Conservation (phyloP, 176 grass and related monocot genomes). For the Eragrostis nindensis region DNA sequence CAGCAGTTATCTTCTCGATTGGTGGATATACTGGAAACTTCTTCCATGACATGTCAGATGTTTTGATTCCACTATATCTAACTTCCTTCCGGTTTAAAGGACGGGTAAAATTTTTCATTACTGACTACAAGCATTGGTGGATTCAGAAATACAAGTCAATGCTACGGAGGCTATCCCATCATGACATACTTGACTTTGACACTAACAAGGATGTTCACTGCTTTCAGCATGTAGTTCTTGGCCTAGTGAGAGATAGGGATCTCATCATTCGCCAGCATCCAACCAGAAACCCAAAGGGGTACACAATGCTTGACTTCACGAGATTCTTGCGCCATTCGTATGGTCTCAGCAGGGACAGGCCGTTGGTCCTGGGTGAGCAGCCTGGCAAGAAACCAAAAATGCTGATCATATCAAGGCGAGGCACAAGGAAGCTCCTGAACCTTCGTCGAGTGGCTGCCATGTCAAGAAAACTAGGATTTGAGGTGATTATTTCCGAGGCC, state of each 20-base stretch:
- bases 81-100: conserved; percentile 61
- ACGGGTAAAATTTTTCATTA: conserved; percentile 53
- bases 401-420: conserved; percentile 62
- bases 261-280: conserved; percentile 56
- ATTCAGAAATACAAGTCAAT: conserved; percentile 60
- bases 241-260: conserved; percentile 62
- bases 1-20: conserved; percentile 67
- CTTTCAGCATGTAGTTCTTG: conserved; percentile 50
- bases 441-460: conserved; percentile 32
- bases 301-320: conserved; percentile 66
- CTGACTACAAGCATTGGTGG: conserved; percentile 67
- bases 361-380: conserved; percentile 50
- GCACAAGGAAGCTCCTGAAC: conserved; percentile 65
- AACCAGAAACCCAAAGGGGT: conserved; percentile 47
- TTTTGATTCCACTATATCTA: conserved; percentile 61
- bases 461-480: conserved; percentile 50
- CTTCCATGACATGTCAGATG: conserved; percentile 74
- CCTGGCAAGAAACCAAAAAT: conserved; percentile 53
- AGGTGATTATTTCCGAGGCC: conserved; percentile 54
- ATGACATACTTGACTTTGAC: conserved; percentile 57
- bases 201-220: conserved; percentile 60
- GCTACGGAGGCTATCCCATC: conserved; percentile 48
- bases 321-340: conserved; percentile 61
- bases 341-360: conserved; percentile 34
- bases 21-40: conserved; percentile 72